Evolutionary conservation across 1,284 basidiomycete species (phyloP), one percentile per base, ranked within the genome.

Genomic region (Marasmius fiardii): DNA sequence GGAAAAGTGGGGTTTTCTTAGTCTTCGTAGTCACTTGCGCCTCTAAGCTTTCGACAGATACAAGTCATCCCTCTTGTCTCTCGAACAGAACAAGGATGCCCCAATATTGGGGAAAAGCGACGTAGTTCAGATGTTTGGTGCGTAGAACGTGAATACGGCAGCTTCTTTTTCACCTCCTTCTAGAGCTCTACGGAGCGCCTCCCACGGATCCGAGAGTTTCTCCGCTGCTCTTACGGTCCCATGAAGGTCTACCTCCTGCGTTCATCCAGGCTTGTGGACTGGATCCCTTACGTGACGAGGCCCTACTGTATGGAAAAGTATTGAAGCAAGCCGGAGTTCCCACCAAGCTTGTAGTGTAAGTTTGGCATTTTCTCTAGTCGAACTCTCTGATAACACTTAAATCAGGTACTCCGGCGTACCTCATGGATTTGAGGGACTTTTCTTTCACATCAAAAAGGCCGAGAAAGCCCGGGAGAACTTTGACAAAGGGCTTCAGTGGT

Each of bases 51-150:
- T 23, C 11, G 44, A 18, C 23, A 61, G 60, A 43, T 61, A 55
- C 43, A 57, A 57, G 31, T 43, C 43, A 11, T 20, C 43, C 8
- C 28, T 61, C 23, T 41, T 58, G 24, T 61, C 60, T 2, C 4
- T 55, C 10, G 49, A 58, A 33, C 58, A 57, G 45, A 57, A 55
- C 31, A 54, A 57, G 20, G 52, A 58, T 24, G 60, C 52, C 3
- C 57, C 57, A 10, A 21, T 44, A 2, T 12, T 61, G 5, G 10
- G 12, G 5, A 45, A 33, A 20, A 37, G 23, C 1, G 39, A 3
- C 34, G 0, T 56, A 4, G 31, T 37, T 44, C 18, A 44, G 3
- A 2, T 20, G 14, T 8, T 20, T 11, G 43, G n/a, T 24, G 10
- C 23, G n/a, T n/a, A n/a, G n/a, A n/a, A n/a, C n/a, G n/a, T n/a